Percentiles rank a stretch among this genome's conserved stretches.
phyloP scores from a whole-genome alignment of 2,329 filamentous ascomycete species.

The Thielaviopsis musarum region DNA sequence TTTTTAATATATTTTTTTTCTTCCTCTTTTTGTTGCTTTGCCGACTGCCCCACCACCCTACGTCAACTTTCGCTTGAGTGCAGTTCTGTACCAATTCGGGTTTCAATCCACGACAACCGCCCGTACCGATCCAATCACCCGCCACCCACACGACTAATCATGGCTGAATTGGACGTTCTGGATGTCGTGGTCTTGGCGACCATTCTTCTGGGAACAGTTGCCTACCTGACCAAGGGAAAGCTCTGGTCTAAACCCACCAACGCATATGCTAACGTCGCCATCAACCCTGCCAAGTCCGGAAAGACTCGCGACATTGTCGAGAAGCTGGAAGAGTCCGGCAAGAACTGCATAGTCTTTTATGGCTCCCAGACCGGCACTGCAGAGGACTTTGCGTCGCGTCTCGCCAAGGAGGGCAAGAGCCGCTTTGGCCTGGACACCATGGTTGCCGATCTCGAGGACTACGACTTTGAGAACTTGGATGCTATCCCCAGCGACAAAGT shows the following conservation, averaged over 20 bases:
- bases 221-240: slow-evolving; percentile 95
- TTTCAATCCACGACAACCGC: background rate
- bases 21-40: background rate
- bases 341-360: slow-evolving; percentile 98
- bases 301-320: slow-evolving; percentile 86
- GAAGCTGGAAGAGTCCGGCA: slow-evolving; percentile 87
- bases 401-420: slow-evolving; percentile 95
- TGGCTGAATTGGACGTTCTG: slow-evolving; percentile 93
- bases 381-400: slow-evolving; percentile 89
- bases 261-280: slow-evolving; percentile 62
- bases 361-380: slow-evolving; percentile 96
- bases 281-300: slow-evolving; percentile 54
- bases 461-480: slow-evolving; percentile 91
- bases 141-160: slow-evolving; percentile 24
- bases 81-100: too few relatives aligned
- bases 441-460: slow-evolving; percentile 95
- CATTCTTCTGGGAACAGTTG: slow-evolving; percentile 71
- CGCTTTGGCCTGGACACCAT: slow-evolving; percentile 94
- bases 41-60: too few relatives aligned
- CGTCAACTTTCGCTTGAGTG: too few relatives aligned
- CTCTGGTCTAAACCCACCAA: slow-evolving; percentile 83
- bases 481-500: slow-evolving; percentile 77
- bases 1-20: background rate
- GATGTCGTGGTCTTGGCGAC: slow-evolving; percentile 81
- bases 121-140: background rate